phyloP scores from a whole-genome alignment of 176 grass and related monocot species.

The Carex scoparia region DNA sequence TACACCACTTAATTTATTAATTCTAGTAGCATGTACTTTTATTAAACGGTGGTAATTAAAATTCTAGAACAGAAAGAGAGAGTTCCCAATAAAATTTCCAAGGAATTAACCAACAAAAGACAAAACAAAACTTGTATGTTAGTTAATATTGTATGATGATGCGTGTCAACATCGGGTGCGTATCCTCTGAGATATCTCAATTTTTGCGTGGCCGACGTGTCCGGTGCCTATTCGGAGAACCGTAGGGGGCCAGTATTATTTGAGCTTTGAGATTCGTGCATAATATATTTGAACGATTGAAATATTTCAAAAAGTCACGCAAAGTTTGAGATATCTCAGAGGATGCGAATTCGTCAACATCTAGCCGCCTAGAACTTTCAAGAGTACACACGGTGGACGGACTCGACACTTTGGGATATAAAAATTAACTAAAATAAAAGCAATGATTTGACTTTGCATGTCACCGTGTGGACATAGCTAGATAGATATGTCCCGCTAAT shows the following conservation, averaged over 20 bases:
- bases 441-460: conserved; percentile 1
- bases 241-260: too few species aligned
- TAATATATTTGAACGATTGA: too few species aligned
- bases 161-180: background rate
- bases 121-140: background rate
- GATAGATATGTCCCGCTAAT: too few species aligned
- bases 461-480: background rate
- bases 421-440: background rate
- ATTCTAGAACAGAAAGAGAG: background rate
- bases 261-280: too few species aligned
- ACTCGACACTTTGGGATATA: background rate
- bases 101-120: background rate
- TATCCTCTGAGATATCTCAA: too few species aligned
- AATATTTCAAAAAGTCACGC: too few species aligned
- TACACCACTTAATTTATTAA: background rate
- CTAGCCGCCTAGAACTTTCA: background rate
- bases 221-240: too few species aligned
- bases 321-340: too few species aligned
- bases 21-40: background rate
- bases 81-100: background rate
- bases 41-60: background rate
- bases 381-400: conserved; percentile 17
- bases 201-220: too few species aligned
- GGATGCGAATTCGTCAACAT: background rate
- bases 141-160: background rate